Evolutionary conservation across 2,329 filamentous ascomycete species (phyloP), one percentile per base, ranked within the genome.

Genomic region (Cercospora sp.): DNA sequence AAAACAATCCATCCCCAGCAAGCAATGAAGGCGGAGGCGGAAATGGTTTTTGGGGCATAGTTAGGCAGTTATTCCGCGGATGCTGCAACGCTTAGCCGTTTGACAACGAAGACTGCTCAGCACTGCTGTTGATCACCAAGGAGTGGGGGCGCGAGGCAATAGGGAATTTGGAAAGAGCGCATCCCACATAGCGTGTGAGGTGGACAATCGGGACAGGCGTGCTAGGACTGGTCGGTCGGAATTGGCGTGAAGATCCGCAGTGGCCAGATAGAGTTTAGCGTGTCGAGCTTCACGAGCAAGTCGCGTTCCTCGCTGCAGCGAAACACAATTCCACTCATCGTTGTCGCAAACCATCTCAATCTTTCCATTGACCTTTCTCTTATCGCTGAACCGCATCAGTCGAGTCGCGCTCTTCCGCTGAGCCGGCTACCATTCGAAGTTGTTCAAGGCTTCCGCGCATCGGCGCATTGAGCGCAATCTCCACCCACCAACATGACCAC

Each of bases 401-500:
- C 30, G 16, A 23, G 18, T 20, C 28, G 16, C 16, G 13, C 55
- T 9, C 30, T 7, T 9, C 30, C 30, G 28, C 28, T 23, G 23
- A 23, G 23, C 23, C 23, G 23, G 2, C 23, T 3, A 23, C 23
- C 23, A 23, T 23, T 3, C 3, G 23, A 23, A 23, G 3, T 23
- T 3, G 23, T 23, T 3, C 23, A 23, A 23, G 23, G 23, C 23
- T 23, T 23, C 3, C 23, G 23, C 23, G 9, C 9, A 60, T 26
- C 45, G 18, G 61, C 61, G 48, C 48, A 55, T 53, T 40, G 45
- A 55, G 61, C 48, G 61, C 61, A 57, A 23, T 13, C 3, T 20
- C 16, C 23, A 3, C 10, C 9, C 26, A n/a, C 48, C 36, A 72
- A 58, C 63, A 74, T 74, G 69, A 67, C 75, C 18, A 70, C 70